Evolutionary conservation across 2,329 filamentous ascomycete genomes (phyloP).

Genomic region (Pseudogymnoascus sp.): DNA sequence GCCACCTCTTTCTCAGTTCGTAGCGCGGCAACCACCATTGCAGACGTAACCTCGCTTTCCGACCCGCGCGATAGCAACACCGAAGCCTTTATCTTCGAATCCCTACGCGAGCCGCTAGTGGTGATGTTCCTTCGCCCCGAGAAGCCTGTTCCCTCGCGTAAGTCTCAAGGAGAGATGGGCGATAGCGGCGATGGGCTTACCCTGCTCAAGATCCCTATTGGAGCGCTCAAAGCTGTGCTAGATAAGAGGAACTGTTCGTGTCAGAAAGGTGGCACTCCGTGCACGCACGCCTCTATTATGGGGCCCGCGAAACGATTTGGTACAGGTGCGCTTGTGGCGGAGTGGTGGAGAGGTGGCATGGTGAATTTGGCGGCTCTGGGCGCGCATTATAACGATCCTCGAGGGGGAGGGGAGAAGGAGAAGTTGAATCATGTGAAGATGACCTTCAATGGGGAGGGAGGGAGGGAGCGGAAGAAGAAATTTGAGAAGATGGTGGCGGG

Average conservation of each 20-base stretch:
- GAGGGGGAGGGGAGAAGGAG: not conserved
- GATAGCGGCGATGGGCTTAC: not conserved
- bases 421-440: conserved; percentile 12
- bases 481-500: not conserved
- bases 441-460: not conserved
- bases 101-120: not conserved
- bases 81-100: conserved; percentile 11
- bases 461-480: not conserved
- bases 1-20: not conserved
- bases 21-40: not conserved
- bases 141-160: not conserved
- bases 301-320: conserved; percentile 9
- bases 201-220: not conserved
- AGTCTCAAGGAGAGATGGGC: not conserved
- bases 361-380: conserved; percentile 13
- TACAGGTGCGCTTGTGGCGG: not conserved
- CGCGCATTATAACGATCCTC: not conserved
- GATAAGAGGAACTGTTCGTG: not conserved
- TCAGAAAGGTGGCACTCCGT: not conserved
- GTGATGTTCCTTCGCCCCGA: conserved; percentile 10
- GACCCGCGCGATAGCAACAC: conserved; percentile 1
- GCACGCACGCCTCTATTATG: not conserved
- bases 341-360: conserved; percentile 2
- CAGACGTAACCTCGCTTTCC: not conserved
- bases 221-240: not conserved